A percentile compares a stretch with the other conserved stretches of the same genome.
Evolutionary conservation across 2,329 filamentous ascomycete species (phyloP).

Genomic region (Diaporthe amygdali): DNA sequence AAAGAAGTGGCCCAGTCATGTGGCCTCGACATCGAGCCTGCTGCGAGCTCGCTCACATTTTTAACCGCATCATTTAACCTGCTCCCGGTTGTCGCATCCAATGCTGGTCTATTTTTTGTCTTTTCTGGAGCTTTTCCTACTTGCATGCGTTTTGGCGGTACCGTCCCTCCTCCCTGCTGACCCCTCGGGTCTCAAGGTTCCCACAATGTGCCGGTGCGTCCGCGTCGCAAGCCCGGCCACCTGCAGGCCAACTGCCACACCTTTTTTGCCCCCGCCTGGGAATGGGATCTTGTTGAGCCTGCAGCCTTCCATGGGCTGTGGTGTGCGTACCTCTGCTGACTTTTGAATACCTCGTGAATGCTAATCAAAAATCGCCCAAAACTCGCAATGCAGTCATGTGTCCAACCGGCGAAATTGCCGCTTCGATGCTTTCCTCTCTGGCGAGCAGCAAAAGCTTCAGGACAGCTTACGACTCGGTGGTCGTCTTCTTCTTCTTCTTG

Average conservation of each 20-base stretch:
- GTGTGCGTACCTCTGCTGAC: not conserved
- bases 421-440: not conserved
- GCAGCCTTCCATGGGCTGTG: not conserved
- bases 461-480: constrained; percentile 17
- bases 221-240: not conserved
- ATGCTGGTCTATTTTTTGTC: constrained; percentile 7
- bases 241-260: not conserved
- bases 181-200: not conserved
- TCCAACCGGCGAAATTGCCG: not conserved
- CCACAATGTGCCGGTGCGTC: constrained; percentile 1
- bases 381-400: not conserved
- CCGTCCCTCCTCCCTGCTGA: not conserved
- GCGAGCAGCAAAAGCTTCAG: not conserved
- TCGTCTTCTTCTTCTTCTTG: constrained; percentile 80
- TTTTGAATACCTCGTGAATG: not conserved
- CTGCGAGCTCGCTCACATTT: not conserved
- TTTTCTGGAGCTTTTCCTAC: constrained; percentile 11
- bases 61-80: not conserved
- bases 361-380: not conserved
- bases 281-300: not conserved
- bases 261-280: not conserved
- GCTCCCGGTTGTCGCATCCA: constrained; percentile 10
- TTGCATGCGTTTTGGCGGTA: constrained; percentile 17
- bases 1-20: not conserved
- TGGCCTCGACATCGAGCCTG: not conserved